Evolutionary conservation across 2,329 filamentous ascomycete genomes (phyloP).

Genomic region (Phialophora tarda): DNA sequence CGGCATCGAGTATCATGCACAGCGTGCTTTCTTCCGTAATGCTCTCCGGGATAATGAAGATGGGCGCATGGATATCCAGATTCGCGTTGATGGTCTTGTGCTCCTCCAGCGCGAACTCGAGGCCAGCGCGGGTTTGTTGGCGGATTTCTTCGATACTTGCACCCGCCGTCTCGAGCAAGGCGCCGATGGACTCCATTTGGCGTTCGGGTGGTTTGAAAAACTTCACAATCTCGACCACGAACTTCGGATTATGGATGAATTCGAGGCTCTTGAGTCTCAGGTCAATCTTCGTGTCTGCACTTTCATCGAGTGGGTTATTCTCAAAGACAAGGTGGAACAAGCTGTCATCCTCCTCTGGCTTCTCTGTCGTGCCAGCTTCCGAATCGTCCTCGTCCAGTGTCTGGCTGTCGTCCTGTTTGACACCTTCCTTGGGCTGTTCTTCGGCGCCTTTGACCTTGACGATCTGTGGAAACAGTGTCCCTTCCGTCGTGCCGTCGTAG

Average conservation of each 20-base stretch:
- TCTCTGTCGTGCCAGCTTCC: constrained; percentile 47
- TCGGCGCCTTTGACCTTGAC: constrained; percentile 91
- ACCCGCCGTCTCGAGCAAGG: constrained; percentile 92
- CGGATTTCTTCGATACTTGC: constrained; percentile 93
- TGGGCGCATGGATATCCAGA: constrained; percentile 89
- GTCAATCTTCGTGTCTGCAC: constrained; percentile 86
- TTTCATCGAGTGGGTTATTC: constrained; percentile 90
- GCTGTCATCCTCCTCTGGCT: constrained; percentile 65
- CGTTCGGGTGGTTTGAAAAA: constrained; percentile 97
- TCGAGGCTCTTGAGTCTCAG: constrained; percentile 94
- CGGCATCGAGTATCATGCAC: constrained; percentile 93
- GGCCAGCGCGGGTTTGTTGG: constrained; percentile 91
- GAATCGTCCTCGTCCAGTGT: constrained; percentile 42
- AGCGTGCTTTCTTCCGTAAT: constrained; percentile 80
- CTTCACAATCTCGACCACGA: constrained; percentile 85
- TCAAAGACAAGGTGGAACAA: constrained; percentile 95
- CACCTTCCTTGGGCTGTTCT: constrained; percentile 57
- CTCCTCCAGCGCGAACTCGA: constrained; percentile 95
- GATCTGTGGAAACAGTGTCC: constrained; percentile 91
- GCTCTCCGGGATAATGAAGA: constrained; percentile 95
- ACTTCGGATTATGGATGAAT: constrained; percentile 95
- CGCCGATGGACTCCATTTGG: constrained; percentile 97
- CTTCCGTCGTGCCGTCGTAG: constrained; percentile 92
- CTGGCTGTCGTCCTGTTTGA: constrained; percentile 51
- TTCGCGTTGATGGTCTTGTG: constrained; percentile 98